These are phyloP conservation scores for Melampsora americana DNA, from an alignment of 1,284 basidiomycete species.

Conservation along the genomic window DNA sequence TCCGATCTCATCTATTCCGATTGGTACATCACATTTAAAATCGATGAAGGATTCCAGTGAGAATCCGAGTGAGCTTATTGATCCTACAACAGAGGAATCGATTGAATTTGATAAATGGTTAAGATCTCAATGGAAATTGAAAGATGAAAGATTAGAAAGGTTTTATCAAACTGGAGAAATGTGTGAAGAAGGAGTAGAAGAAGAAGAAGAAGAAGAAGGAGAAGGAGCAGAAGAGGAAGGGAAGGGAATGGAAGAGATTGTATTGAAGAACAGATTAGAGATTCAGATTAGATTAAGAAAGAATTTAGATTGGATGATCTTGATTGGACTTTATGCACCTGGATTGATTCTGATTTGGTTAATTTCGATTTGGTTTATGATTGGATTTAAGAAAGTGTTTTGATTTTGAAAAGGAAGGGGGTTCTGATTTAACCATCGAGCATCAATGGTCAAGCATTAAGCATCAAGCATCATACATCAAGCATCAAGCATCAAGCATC, in stretches of 20 bases:
- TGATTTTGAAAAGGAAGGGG: no score
- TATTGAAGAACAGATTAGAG: background rate
- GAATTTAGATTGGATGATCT: background rate
- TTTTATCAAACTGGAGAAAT: slow-evolving; percentile 51
- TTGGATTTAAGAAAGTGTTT: background rate
- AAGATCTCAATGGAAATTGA: slow-evolving; percentile 48
- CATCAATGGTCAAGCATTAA: no score
- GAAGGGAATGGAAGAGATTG: slow-evolving; percentile 38
- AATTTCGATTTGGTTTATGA: background rate
- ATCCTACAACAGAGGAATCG: slow-evolving; percentile 48
- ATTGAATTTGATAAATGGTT: slow-evolving; percentile 50
- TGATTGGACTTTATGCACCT: background rate
- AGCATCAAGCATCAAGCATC: no score
- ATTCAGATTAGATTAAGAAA: background rate
- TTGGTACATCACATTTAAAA: slow-evolving; percentile 16
- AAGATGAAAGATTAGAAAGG: slow-evolving; percentile 48
- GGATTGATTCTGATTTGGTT: background rate
- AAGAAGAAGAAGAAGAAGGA: no score
- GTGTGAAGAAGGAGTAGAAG: slow-evolving; percentile 36
- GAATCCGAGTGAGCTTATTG: background rate
- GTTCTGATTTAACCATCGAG: no score
- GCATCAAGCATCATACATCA: no score
- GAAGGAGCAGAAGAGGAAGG: no score
- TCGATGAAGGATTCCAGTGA: no score
- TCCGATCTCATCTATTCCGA: slow-evolving; percentile 20